These are phyloP conservation scores for Colletotrichum lentis DNA, from an alignment of 2,329 filamentous ascomycete species.

Conservation along the genomic window DNA sequence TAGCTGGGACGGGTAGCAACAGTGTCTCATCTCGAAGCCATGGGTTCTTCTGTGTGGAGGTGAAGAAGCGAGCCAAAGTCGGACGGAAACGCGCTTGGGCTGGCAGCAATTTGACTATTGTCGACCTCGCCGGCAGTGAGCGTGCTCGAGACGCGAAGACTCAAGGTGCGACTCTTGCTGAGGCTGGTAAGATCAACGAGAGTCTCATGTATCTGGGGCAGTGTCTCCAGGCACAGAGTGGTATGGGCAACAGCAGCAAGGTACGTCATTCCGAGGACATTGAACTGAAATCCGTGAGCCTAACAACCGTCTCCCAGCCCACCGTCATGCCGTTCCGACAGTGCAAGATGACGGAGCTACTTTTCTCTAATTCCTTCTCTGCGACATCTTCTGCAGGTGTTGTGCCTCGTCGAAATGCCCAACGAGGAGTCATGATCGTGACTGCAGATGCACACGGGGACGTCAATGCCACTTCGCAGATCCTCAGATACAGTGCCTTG, in stretches of 20 bases:
- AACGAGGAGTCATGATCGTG: constrained; percentile 94
- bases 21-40: constrained; percentile 92
- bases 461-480: constrained; percentile 96
- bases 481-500: constrained; percentile 90
- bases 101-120: constrained; percentile 82
- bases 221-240: constrained; percentile 93
- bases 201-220: constrained; percentile 98
- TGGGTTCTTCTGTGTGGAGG: constrained; percentile 94
- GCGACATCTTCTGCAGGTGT: constrained; percentile 59
- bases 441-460: constrained; percentile 93
- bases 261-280: constrained; percentile 52
- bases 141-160: constrained; percentile 93
- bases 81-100: constrained; percentile 70
- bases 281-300: not conserved
- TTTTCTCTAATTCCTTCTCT: constrained; percentile 89
- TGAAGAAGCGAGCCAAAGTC: constrained; percentile 76
- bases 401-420: constrained; percentile 68
- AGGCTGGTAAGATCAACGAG: constrained; percentile 98
- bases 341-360: constrained; percentile 83
- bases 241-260: constrained; percentile 76
- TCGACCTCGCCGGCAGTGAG: constrained; percentile 93
- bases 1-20: constrained; percentile 91
- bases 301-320: constrained; percentile 55
- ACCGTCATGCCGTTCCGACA: constrained; percentile 81
- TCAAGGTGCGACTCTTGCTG: constrained; percentile 87